A percentile compares a stretch with the other conserved stretches of the same genome.
phyloP scores from a whole-genome alignment of 208 protist genomes.

The Leishmania mexicana region DNA sequence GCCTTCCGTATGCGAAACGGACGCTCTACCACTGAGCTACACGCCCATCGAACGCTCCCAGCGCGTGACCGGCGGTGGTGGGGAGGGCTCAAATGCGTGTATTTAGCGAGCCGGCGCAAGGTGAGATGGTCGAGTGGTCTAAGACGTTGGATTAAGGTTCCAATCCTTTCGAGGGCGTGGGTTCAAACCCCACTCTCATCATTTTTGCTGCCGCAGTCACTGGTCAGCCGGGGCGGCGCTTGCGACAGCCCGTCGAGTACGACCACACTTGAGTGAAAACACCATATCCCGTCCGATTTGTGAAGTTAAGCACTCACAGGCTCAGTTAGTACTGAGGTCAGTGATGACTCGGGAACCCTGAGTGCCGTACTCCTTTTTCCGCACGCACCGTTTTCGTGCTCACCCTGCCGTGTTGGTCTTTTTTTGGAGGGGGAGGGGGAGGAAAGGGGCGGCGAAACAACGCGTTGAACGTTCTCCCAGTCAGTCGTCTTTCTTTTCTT shows the following conservation, averaged over 20 bases:
- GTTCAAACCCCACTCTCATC: conserved; percentile 76
- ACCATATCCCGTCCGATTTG: conserved; percentile 7
- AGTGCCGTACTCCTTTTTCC: not conserved
- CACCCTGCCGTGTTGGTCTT: not conserved
- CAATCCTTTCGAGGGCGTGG: conserved; percentile 73
- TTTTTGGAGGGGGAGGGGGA: too few relatives aligned
- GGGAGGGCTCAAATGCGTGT: conserved; percentile 49
- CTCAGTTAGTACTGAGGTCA: not conserved
- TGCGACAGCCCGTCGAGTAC: conserved; percentile 13
- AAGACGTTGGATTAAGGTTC: conserved; percentile 75
- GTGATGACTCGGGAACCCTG: conserved; percentile 5
- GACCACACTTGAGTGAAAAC: conserved; percentile 6
- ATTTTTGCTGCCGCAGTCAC: conserved; percentile 18
- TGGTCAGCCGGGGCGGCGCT: conserved; percentile 2
- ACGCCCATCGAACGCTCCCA: conserved; percentile 38
- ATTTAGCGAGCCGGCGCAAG: conserved; percentile 36
- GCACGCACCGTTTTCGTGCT: not conserved
- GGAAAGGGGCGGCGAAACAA: not conserved
- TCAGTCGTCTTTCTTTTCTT: too few relatives aligned
- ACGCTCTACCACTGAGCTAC: conserved; percentile 82
- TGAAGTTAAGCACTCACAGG: conserved; percentile 1
- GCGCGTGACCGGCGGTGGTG: conserved; percentile 49
- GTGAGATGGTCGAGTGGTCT: conserved; percentile 76
- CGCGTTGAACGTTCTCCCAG: not conserved
- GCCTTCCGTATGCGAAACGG: conserved; percentile 80